These are phyloP conservation scores for Aspergillus eucalypticola DNA, from an alignment of 2,329 filamentous ascomycete species.

Conservation along the genomic window DNA sequence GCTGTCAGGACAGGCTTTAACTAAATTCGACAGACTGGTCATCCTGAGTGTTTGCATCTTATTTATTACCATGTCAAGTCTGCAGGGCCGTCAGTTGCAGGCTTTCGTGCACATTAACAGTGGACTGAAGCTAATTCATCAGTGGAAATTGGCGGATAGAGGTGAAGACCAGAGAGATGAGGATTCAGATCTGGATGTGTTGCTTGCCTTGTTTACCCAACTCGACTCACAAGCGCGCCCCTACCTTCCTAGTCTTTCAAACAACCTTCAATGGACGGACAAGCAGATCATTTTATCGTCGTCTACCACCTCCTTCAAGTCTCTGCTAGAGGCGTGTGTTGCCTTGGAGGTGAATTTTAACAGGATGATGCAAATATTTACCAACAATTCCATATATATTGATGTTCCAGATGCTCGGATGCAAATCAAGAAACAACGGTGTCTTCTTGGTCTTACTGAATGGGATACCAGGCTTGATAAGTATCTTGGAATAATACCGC, in stretches of 20 bases:
- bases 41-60: slow-evolving; percentile 7
- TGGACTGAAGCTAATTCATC: slow-evolving; percentile 3
- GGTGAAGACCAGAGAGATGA: not conserved
- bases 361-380: not conserved
- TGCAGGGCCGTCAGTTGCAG: slow-evolving; percentile 5
- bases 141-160: slow-evolving; percentile 1
- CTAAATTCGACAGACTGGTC: not conserved
- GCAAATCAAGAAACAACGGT: not conserved
- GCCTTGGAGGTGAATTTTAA: not conserved
- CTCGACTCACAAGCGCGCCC: slow-evolving; percentile 10
- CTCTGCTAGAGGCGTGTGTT: not conserved
- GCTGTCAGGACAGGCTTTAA: not conserved
- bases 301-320: not conserved
- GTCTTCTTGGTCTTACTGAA: not conserved
- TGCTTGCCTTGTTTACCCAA: not conserved
- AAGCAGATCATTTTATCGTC: not conserved
- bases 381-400: not conserved
- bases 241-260: not conserved
- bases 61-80: slow-evolving; percentile 3
- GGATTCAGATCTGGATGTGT: not conserved
- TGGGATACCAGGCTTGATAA: not conserved
- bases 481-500: not conserved
- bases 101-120: slow-evolving; percentile 12
- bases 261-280: not conserved
- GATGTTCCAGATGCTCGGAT: not conserved